Evolutionary conservation across 306 rosid species (phyloP).

Genomic region (Datisca glomerata): DNA sequence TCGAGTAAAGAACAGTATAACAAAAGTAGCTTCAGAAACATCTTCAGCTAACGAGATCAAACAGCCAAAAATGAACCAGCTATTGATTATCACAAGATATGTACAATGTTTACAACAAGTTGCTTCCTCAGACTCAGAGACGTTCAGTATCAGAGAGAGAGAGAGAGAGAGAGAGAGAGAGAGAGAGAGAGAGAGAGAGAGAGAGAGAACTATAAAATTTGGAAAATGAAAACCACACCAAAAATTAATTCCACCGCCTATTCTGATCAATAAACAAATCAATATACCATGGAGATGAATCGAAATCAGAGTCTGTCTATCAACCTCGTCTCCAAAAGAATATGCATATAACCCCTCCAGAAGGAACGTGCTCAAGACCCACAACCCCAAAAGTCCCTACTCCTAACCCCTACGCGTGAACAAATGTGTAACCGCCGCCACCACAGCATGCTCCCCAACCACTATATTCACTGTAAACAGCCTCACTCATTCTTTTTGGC

Average conservation of each 20-base stretch:
- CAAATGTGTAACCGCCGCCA: constrained; percentile 28
- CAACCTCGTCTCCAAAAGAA: constrained; percentile 90
- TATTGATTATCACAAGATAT: constrained; percentile 50
- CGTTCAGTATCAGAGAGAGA: constrained; percentile 38
- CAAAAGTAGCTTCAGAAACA: too few relatives aligned
- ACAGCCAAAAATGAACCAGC: constrained; percentile 39
- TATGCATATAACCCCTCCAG: constrained; percentile 32
- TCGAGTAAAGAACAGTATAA: too few relatives aligned
- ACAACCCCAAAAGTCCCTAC: constrained; percentile 37
- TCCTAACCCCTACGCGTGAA: constrained; percentile 41
- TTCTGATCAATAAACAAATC: constrained; percentile 37
- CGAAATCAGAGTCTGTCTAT: constrained; percentile 12
- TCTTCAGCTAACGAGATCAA: constrained; percentile 17
- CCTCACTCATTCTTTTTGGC: constrained; percentile 21
- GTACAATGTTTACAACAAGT: constrained; percentile 61
- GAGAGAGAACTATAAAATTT: constrained; percentile 16
- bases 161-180: constrained; percentile 23
- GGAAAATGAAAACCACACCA: constrained; percentile 29
- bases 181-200: constrained; percentile 22
- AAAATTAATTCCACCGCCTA: constrained; percentile 31
- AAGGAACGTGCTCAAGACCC: constrained; percentile 28
- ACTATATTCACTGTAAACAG: constrained; percentile 18
- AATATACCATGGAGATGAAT: constrained; percentile 53
- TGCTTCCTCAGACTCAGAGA: constrained; percentile 14
- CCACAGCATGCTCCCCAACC: constrained; percentile 32